A percentile compares a stretch with the other conserved stretches of the same genome.
Evolutionary conservation across 1,139 yeast species (phyloP).

Genomic region (Lodderomyces theae): DNA sequence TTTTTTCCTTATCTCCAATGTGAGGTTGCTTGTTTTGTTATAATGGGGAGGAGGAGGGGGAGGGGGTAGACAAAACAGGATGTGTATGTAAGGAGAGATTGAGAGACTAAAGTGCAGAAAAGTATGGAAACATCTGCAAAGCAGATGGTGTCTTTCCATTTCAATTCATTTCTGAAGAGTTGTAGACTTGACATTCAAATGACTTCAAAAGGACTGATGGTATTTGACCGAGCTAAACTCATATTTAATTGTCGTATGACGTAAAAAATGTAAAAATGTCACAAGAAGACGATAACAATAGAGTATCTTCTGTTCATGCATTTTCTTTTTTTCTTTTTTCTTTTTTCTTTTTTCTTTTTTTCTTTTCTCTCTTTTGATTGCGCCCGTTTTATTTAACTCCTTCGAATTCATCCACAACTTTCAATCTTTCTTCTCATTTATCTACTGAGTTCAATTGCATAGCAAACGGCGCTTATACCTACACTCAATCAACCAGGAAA

Average conservation of each 20-base stretch:
- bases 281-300: neutral
- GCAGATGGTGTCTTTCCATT: no score
- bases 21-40: neutral
- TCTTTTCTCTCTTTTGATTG: neutral
- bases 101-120: no score
- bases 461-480: neutral
- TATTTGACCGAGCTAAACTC: neutral
- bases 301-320: neutral
- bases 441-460: neutral
- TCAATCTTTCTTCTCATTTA: no score
- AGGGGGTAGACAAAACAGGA: no score
- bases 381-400: neutral
- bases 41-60: no score
- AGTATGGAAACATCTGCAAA: no score
- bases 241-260: constrained; percentile 1
- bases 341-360: neutral
- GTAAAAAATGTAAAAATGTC: neutral
- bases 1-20: neutral
- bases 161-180: no score
- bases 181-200: no score
- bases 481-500: neutral
- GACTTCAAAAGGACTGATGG: no score
- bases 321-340: neutral
- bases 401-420: neutral
- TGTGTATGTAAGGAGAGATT: no score